A percentile compares a stretch with the other conserved stretches of the same genome.
These are phyloP conservation scores for Trametes cinnabarina DNA, from an alignment of 768 basidiomycete genomes.

Conservation along the genomic window DNA sequence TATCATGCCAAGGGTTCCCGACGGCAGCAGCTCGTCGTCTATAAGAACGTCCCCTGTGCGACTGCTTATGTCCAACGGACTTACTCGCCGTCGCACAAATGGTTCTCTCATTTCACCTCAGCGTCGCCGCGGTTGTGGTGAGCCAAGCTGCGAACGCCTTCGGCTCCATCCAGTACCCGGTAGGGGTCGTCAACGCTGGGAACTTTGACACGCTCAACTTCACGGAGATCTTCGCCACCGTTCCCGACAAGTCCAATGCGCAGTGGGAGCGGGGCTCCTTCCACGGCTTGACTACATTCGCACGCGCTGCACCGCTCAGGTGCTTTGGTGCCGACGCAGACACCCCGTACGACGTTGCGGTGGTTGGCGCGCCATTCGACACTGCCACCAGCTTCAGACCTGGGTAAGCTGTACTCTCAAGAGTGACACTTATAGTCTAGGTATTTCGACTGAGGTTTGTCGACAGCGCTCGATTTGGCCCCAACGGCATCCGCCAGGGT, in stretches of 20 bases:
- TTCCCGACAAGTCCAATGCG: conserved; percentile 11
- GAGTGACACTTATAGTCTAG: too few relatives aligned
- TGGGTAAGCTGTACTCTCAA: conserved; percentile 21
- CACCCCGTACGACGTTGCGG: conserved; percentile 29
- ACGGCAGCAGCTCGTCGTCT: neutral
- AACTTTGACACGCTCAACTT: conserved; percentile 12
- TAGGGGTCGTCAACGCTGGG: conserved; percentile 4
- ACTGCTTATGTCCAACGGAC: neutral
- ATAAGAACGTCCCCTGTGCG: conserved; percentile 1
- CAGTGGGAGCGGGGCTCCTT: conserved; percentile 22
- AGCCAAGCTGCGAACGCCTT: conserved; percentile 1
- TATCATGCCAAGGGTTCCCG: conserved; percentile 5
- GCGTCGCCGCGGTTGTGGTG: neutral
- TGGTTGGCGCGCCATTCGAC: conserved; percentile 33
- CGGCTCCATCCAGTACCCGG: conserved; percentile 12
- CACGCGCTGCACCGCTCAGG: conserved; percentile 24
- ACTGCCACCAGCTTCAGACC: conserved; percentile 34
- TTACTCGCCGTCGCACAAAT: neutral
- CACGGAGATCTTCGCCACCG: conserved; percentile 13
- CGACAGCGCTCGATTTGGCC: conserved; percentile 31
- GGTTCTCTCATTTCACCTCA: conserved; percentile 12
- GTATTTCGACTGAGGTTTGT: too few relatives aligned
- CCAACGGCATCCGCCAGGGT: conserved; percentile 35
- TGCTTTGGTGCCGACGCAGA: conserved; percentile 30
- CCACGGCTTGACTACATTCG: conserved; percentile 32